Evolutionary conservation across 768 basidiomycete species (phyloP).

Genomic region (Boletus edulis): DNA sequence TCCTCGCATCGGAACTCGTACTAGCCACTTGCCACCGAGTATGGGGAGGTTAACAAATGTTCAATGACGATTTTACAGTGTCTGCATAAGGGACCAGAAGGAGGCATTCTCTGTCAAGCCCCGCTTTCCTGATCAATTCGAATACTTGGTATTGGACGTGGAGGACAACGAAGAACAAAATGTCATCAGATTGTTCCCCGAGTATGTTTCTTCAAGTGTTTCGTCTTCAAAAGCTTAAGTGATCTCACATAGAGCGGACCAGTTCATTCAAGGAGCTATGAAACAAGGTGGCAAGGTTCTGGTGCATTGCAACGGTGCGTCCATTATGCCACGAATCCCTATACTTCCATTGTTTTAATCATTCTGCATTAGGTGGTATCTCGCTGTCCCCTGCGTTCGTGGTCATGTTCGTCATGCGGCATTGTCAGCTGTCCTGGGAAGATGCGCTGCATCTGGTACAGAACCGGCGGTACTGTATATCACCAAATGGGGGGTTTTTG

Average conservation of each 20-base stretch:
- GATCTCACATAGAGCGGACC: slow-evolving; percentile 54
- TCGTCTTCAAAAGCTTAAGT: neutral
- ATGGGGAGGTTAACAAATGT: neutral
- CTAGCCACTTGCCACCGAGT: neutral
- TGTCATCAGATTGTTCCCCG: slow-evolving; percentile 86
- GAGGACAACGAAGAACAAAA: slow-evolving; percentile 95
- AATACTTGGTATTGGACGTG: slow-evolving; percentile 80
- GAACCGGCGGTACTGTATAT: slow-evolving; percentile 90
- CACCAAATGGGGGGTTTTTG: slow-evolving; percentile 88
- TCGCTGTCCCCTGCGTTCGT: slow-evolving; percentile 86
- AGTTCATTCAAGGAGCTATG: slow-evolving; percentile 69
- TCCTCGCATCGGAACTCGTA: neutral
- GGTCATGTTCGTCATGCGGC: slow-evolving; percentile 92
- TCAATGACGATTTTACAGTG: slow-evolving; percentile 39
- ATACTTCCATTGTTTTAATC: neutral
- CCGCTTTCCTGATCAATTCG: slow-evolving; percentile 76
- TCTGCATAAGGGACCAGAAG: slow-evolving; percentile 86
- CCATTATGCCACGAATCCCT: neutral
- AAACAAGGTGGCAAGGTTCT: slow-evolving; percentile 66
- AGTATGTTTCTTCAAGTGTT: slow-evolving; percentile 41
- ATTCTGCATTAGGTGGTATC: slow-evolving; percentile 63
- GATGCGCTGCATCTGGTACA: slow-evolving; percentile 87
- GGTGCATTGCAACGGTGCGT: slow-evolving; percentile 84
- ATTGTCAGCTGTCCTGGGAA: slow-evolving; percentile 79
- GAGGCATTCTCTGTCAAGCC: slow-evolving; percentile 89